A percentile compares a stretch with the other conserved stretches of the same genome.
These are phyloP conservation scores for Apocynum venetum DNA, from an alignment of 257 asterid species.

Conservation along the genomic window DNA sequence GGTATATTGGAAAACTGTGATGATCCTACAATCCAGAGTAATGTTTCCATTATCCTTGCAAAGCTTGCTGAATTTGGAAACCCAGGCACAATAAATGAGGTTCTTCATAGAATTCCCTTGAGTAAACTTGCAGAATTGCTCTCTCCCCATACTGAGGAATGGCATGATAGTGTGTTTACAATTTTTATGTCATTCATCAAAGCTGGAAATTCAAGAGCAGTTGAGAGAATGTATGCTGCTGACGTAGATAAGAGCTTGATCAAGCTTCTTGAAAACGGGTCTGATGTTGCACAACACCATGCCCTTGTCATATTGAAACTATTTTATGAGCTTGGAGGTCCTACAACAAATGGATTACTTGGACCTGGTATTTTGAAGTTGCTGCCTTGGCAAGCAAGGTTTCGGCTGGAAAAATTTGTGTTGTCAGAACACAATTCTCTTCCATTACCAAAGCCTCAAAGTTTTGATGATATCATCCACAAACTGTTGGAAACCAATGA, in stretches of 20 bases:
- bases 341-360: conserved; percentile 15
- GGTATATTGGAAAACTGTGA: conserved; percentile 18
- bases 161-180: conserved; percentile 33
- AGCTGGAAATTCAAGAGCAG: conserved; percentile 32
- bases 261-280: conserved; percentile 25
- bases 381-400: conserved; percentile 36
- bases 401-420: conserved; percentile 29
- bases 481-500: conserved; percentile 16
- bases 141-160: conserved; percentile 24
- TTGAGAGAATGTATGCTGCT: conserved; percentile 28
- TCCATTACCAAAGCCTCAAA: conserved; percentile 27
- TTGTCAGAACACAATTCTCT: conserved; percentile 16
- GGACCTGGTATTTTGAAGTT: conserved; percentile 17
- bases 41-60: conserved; percentile 23
- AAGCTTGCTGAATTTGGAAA: conserved; percentile 34
- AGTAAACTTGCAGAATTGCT: conserved; percentile 23
- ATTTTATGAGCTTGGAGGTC: conserved; percentile 32
- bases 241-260: conserved; percentile 28
- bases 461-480: conserved; percentile 24
- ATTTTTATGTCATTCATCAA: conserved; percentile 27
- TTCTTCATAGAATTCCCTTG: conserved; percentile 27
- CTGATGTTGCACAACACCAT: conserved; percentile 29
- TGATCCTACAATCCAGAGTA: conserved; percentile 29
- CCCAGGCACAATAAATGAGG: conserved; percentile 13
- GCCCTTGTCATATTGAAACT: conserved; percentile 23